Conservation (phyloP, 208 protist genomes). For the Acanthamoeba royreba region DNA sequence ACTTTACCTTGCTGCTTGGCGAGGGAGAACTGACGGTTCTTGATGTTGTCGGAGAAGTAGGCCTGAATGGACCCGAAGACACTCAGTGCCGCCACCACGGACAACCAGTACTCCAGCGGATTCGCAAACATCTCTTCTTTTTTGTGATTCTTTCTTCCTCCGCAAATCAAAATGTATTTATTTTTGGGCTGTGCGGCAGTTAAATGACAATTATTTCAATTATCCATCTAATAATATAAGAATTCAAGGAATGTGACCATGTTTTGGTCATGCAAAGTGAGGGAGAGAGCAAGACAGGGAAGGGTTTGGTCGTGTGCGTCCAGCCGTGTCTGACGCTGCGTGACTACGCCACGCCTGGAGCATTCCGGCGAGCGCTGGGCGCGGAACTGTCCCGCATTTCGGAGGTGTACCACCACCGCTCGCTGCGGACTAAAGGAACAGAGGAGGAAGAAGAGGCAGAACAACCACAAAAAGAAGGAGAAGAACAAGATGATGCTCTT, state of each 20-base stretch:
- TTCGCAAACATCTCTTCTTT: neutral
- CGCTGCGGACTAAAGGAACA: neutral
- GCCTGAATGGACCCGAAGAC: slow-evolving; percentile 1
- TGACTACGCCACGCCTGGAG: neutral
- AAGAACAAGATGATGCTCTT: too few species aligned
- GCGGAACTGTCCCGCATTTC: too few species aligned
- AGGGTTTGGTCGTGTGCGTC: neutral
- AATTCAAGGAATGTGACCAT: too few species aligned
- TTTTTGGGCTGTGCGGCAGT: too few species aligned
- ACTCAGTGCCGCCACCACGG: neutral
- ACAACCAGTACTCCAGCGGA: neutral
- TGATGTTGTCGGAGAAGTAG: neutral
- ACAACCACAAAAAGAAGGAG: too few species aligned
- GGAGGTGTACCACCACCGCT: too few species aligned
- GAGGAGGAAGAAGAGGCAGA: neutral
- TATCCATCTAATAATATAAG: too few species aligned
- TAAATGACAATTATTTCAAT: too few species aligned
- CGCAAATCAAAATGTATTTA: too few species aligned
- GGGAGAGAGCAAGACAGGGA: too few species aligned
- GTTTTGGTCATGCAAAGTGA: too few species aligned
- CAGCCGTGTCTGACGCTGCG: neutral
- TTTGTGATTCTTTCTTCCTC: too few species aligned
- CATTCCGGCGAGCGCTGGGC: neutral
- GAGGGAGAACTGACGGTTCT: neutral
- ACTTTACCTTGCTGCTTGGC: neutral